These are phyloP conservation scores for Malassezia furfur DNA, from an alignment of 1,284 basidiomycete species.

Conservation along the genomic window DNA sequence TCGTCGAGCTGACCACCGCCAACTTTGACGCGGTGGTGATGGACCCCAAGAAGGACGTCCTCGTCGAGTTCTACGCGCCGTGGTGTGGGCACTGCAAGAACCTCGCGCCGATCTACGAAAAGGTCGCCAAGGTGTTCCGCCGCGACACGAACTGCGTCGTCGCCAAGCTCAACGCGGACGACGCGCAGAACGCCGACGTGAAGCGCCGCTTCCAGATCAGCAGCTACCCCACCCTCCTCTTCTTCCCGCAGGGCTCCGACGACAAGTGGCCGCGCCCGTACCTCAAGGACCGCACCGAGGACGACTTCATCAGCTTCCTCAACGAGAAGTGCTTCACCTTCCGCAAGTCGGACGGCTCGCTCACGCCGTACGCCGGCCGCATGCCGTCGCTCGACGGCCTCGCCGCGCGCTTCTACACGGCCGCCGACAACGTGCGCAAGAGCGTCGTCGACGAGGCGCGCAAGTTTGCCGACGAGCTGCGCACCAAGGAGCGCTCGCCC, in stretches of 20 bases:
- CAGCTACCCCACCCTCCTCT: constrained; percentile 72
- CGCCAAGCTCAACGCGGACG: constrained; percentile 83
- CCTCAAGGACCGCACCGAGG: constrained; percentile 60
- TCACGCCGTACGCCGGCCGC: constrained; percentile 73
- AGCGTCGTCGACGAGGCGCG: constrained; percentile 57
- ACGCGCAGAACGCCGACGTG: constrained; percentile 65
- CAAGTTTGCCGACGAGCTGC: constrained; percentile 42
- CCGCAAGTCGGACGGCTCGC: constrained; percentile 68
- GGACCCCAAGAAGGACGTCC: constrained; percentile 66
- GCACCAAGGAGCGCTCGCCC: constrained; percentile 23
- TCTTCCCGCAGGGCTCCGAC: constrained; percentile 66
- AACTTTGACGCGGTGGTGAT: constrained; percentile 69
- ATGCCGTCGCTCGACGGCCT: constrained; percentile 67
- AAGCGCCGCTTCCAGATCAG: constrained; percentile 64
- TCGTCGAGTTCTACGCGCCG: constrained; percentile 79
- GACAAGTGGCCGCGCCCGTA: constrained; percentile 59
- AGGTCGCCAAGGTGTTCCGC: constrained; percentile 70
- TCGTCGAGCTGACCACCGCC: constrained; percentile 60
- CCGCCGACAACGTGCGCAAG: constrained; percentile 54
- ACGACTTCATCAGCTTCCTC: constrained; percentile 57
- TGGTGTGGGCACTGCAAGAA: constrained; percentile 71
- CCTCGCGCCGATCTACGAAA: constrained; percentile 76
- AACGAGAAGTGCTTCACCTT: constrained; percentile 83
- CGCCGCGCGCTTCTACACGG: constrained; percentile 64
- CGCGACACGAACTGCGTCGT: constrained; percentile 74